Percentiles rank a stretch among this genome's conserved stretches.
phyloP scores from a whole-genome alignment of 768 basidiomycete species.

The Psilocybe tampanensis region DNA sequence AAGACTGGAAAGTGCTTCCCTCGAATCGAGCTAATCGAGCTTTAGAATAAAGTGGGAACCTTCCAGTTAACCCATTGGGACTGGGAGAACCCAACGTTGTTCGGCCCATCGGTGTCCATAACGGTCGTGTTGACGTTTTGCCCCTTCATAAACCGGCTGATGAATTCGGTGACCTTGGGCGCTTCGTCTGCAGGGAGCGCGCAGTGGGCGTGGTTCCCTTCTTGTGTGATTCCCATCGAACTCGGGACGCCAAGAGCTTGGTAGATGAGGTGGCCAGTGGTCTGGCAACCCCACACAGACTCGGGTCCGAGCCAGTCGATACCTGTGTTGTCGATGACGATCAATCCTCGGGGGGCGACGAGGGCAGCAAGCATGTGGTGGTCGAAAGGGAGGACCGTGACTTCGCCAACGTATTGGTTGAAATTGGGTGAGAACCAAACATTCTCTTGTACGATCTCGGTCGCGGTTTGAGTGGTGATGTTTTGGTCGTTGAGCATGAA shows the following conservation, averaged over 20 bases:
- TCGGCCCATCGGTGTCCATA: slow-evolving; percentile 39
- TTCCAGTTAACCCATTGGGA: slow-evolving; percentile 49
- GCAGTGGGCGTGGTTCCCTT: slow-evolving; percentile 53
- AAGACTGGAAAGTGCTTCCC: too few species aligned
- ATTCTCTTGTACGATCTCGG: slow-evolving; percentile 55
- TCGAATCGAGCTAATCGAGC: too few species aligned
- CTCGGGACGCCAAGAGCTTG: slow-evolving; percentile 46
- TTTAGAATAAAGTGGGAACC: slow-evolving; percentile 30
- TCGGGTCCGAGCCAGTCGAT: slow-evolving; percentile 54
- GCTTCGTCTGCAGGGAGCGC: slow-evolving; percentile 46
- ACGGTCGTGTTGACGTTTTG: slow-evolving; percentile 46
- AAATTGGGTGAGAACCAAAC: slow-evolving; percentile 57
- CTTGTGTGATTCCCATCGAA: slow-evolving; percentile 51
- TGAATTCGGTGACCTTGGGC: slow-evolving; percentile 47
- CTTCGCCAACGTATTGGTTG: slow-evolving; percentile 43
- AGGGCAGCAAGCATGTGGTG: slow-evolving; percentile 56
- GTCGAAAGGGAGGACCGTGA: slow-evolving; percentile 49
- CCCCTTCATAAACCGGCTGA: slow-evolving; percentile 51
- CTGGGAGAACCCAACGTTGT: slow-evolving; percentile 36
- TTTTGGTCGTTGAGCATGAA: slow-evolving; percentile 39
- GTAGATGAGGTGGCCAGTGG: slow-evolving; percentile 47
- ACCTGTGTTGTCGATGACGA: slow-evolving; percentile 54
- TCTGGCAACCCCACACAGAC: slow-evolving; percentile 49
- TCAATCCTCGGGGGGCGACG: slow-evolving; percentile 52
- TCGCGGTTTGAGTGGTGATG: slow-evolving; percentile 47